These are phyloP conservation scores for Fusarium pseudocircinatum DNA, from an alignment of 2,329 filamentous ascomycete species.

Conservation along the genomic window DNA sequence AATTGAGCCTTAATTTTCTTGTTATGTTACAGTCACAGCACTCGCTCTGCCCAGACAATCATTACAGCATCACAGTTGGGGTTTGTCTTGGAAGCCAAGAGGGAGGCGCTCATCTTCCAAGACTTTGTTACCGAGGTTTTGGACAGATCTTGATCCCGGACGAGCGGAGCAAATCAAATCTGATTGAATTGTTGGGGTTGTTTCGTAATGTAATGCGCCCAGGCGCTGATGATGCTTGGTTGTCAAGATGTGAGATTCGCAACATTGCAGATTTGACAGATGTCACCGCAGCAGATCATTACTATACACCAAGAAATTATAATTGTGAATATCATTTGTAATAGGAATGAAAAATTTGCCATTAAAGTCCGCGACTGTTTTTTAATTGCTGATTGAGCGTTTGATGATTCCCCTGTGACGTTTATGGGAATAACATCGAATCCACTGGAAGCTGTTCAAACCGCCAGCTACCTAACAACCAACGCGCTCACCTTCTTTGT, in stretches of 20 bases:
- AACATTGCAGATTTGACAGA: not conserved
- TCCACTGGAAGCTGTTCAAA: not conserved
- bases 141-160: conserved; percentile 1
- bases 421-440: not conserved
- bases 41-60: not conserved
- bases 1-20: not conserved
- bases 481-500: not conserved
- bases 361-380: not conserved
- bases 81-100: not conserved
- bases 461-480: not conserved
- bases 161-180: not conserved
- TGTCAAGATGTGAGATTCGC: not conserved
- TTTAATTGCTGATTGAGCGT: not conserved
- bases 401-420: not conserved
- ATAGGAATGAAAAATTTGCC: not conserved
- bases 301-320: too few relatives aligned
- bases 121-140: not conserved
- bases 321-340: not conserved
- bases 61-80: not conserved
- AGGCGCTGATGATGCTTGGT: not conserved
- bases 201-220: not conserved
- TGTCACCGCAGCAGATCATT: not conserved
- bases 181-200: not conserved
- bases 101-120: not conserved
- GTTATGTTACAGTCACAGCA: not conserved